Conservation (phyloP, 805 yeast genomes). For the Priceomyces carsonii region DNA sequence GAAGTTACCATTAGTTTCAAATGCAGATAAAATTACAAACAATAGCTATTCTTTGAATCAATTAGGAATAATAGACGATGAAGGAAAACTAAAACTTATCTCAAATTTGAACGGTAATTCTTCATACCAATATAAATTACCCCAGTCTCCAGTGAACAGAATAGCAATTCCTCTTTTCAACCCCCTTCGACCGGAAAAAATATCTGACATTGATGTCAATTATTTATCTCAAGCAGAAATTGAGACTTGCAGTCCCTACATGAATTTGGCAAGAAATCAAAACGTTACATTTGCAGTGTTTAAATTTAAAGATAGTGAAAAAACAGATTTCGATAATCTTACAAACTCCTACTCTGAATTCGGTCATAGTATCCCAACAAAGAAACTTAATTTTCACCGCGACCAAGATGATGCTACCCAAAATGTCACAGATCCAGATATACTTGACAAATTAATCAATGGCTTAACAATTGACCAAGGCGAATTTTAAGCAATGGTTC, state of each 20-base stretch:
- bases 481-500: too few species aligned
- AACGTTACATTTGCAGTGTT: constrained; percentile 33
- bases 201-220: constrained; percentile 12
- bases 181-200: constrained; percentile 3
- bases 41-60: constrained; percentile 22
- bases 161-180: constrained; percentile 18
- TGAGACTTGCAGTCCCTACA: constrained; percentile 50
- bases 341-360: constrained; percentile 21
- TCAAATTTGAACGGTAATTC: constrained; percentile 40
- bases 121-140: constrained; percentile 43
- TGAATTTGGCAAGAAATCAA: constrained; percentile 29
- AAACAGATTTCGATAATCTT: constrained; percentile 15
- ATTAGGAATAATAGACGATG: constrained; percentile 33
- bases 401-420: background rate
- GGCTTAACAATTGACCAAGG: constrained; percentile 13
- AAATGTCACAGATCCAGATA: constrained; percentile 5
- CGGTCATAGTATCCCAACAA: constrained; percentile 24
- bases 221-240: constrained; percentile 56
- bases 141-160: constrained; percentile 25
- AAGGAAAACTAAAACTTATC: constrained; percentile 30
- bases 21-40: constrained; percentile 6
- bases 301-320: constrained; percentile 14
- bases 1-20: constrained; percentile 21
- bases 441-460: constrained; percentile 9
- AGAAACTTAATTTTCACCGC: constrained; percentile 12